Conservation (phyloP, 345 rosid genomes). For the Brassica carinata region DNA sequence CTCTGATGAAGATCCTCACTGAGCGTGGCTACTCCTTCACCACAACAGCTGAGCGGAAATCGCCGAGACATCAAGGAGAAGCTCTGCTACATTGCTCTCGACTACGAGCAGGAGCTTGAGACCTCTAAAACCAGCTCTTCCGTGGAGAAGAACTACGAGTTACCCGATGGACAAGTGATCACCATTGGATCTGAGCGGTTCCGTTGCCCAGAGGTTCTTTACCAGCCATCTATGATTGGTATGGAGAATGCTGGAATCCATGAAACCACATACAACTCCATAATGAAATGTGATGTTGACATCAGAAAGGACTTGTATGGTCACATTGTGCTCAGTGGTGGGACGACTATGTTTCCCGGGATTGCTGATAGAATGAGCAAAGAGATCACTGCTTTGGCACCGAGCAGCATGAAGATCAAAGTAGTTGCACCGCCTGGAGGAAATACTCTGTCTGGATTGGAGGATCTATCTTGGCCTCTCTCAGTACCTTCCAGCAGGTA, state of each 20-base stretch:
- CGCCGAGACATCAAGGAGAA: slow-evolving; percentile 94
- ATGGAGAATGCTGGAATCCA: slow-evolving; percentile 92
- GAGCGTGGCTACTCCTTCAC: slow-evolving; percentile 93
- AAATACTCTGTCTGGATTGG: slow-evolving; percentile 94
- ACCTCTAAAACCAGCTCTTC: slow-evolving; percentile 79
- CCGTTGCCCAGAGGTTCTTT: slow-evolving; percentile 91
- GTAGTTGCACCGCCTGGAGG: slow-evolving; percentile 89
- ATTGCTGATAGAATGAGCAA: slow-evolving; percentile 93
- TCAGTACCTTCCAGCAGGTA: slow-evolving; percentile 95
- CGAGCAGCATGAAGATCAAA: slow-evolving; percentile 93
- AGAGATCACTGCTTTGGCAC: slow-evolving; percentile 86
- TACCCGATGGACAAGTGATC: slow-evolving; percentile 88
- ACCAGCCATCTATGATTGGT: slow-evolving; percentile 90
- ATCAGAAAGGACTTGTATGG: slow-evolving; percentile 84
- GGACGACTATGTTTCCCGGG: slow-evolving; percentile 86
- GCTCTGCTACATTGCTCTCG: slow-evolving; percentile 81
- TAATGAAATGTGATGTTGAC: slow-evolving; percentile 88
- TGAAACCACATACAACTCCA: slow-evolving; percentile 86
- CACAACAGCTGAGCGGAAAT: slow-evolving; percentile 96
- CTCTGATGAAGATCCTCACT: slow-evolving; percentile 80
- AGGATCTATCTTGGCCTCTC: slow-evolving; percentile 85
- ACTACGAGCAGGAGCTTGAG: slow-evolving; percentile 89
- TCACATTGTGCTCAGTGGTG: slow-evolving; percentile 88
- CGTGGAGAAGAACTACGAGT: slow-evolving; percentile 83
- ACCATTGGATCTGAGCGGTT: slow-evolving; percentile 92